Evolutionary conservation across 139 green algal species (phyloP).

Genomic region (Auxenochlorella pyrenoidosa): DNA sequence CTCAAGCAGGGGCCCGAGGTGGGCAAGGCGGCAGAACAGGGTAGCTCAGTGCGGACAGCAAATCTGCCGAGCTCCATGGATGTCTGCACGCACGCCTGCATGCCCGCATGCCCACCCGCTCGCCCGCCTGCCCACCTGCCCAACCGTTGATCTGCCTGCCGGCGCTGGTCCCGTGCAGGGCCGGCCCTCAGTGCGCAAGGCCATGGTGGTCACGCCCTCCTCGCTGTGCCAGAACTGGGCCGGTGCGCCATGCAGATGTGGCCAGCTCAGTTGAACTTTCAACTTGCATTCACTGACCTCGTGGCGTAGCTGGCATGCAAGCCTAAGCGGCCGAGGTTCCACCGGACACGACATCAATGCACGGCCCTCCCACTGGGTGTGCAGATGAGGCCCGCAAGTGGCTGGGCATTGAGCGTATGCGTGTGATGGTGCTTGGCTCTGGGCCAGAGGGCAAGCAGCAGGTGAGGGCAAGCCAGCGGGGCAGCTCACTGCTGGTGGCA

Average conservation of each 20-base stretch:
- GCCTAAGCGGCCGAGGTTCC: no score
- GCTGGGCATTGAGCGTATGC: constrained; percentile 79
- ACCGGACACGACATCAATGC: no score
- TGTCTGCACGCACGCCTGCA: neutral
- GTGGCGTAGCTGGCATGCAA: no score
- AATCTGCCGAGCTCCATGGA: neutral
- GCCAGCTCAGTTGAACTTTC: no score
- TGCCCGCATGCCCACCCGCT: neutral
- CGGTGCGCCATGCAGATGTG: no score
- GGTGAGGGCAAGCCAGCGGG: constrained; percentile 12
- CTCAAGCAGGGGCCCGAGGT: constrained; percentile 76
- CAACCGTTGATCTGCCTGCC: no score
- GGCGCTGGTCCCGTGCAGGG: constrained; percentile 7
- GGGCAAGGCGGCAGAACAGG: neutral
- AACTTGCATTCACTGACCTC: no score
- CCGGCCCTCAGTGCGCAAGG: constrained; percentile 49
- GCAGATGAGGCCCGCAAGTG: constrained; percentile 81
- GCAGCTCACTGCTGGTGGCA: neutral
- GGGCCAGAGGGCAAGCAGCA: constrained; percentile 51
- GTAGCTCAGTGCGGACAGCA: constrained; percentile 1
- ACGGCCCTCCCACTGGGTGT: no score
- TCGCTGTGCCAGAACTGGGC: constrained; percentile 75
- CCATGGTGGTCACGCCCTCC: constrained; percentile 79
- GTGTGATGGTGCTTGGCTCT: constrained; percentile 53
- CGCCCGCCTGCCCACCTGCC: neutral